These are phyloP conservation scores for Fusarium aywerte DNA, from an alignment of 2,329 filamentous ascomycete species.

Conservation along the genomic window DNA sequence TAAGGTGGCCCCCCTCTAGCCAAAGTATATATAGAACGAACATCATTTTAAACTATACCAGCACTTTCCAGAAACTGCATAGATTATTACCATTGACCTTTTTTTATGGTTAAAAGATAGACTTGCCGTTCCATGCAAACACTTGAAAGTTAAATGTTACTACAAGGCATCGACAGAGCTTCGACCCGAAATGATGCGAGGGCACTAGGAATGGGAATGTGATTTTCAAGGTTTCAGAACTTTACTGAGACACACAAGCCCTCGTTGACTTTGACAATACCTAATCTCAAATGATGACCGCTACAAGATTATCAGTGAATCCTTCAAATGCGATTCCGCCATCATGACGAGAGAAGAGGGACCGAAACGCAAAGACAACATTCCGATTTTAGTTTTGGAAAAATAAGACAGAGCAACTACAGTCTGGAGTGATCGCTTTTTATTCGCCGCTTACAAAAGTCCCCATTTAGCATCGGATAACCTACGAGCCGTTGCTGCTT, in stretches of 20 bases:
- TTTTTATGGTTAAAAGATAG: background rate
- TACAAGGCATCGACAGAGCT: background rate
- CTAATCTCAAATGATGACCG: background rate
- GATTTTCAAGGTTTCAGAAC: background rate
- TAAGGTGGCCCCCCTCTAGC: too few species aligned
- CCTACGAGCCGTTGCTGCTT: background rate
- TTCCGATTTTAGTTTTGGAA: background rate
- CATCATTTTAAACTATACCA: background rate
- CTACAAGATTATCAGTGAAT: background rate
- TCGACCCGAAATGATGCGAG: background rate
- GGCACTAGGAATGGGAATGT: accelerated
- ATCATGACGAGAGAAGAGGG: background rate
- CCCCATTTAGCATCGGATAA: conserved; percentile 18
- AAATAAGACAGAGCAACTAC: background rate
- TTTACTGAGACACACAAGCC: background rate
- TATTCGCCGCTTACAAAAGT: background rate
- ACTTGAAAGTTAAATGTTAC: background rate
- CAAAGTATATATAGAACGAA: background rate
- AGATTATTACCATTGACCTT: background rate
- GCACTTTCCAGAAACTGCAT: background rate
- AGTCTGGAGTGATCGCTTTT: background rate
- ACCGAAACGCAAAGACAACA: background rate
- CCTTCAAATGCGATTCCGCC: background rate
- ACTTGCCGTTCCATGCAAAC: background rate
- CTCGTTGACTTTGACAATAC: background rate